phyloP scores from a whole-genome alignment of 108 stramenopile species.

The Skeletonema menzelii region DNA sequence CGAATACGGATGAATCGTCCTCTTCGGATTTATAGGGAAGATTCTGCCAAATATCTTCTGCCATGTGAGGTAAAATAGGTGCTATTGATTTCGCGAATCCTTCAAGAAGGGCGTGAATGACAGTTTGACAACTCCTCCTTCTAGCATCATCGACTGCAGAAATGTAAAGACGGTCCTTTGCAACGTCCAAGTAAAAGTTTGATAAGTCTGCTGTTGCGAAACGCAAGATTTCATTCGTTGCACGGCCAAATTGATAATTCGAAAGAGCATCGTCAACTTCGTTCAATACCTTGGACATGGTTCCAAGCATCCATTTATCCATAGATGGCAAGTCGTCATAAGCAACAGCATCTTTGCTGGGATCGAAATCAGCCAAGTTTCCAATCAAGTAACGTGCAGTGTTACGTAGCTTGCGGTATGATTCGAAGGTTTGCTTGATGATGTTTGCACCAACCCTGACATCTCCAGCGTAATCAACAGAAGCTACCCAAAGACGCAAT shows the following conservation, averaged over 20 bases:
- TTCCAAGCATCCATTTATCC: slow-evolving; percentile 96
- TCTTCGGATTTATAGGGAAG: slow-evolving; percentile 68
- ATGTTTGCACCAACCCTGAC: slow-evolving; percentile 90
- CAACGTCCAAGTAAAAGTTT: slow-evolving; percentile 96
- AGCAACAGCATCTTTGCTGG: slow-evolving; percentile 67
- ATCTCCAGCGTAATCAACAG: slow-evolving; percentile 96
- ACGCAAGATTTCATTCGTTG: slow-evolving; percentile 81
- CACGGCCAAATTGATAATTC: slow-evolving; percentile 85
- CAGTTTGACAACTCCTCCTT: slow-evolving; percentile 92
- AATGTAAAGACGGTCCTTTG: slow-evolving; percentile 97
- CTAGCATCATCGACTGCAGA: slow-evolving; percentile 82
- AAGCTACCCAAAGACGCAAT: slow-evolving; percentile 96
- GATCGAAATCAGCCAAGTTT: slow-evolving; percentile 90
- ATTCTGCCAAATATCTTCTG: slow-evolving; percentile 97
- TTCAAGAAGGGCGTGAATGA: slow-evolving; percentile 81
- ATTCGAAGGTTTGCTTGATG: slow-evolving; percentile 95
- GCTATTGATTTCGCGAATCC: slow-evolving; percentile 87
- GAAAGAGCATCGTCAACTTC: slow-evolving; percentile 90
- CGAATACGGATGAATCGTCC: slow-evolving; percentile 67
- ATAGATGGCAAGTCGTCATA: slow-evolving; percentile 89
- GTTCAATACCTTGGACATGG: slow-evolving; percentile 68
- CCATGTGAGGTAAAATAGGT: slow-evolving; percentile 96
- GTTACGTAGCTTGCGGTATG: slow-evolving; percentile 95
- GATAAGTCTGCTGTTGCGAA: slow-evolving; percentile 94
- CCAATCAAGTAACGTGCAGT: slow-evolving; percentile 95